Percentiles rank a stretch among this genome's conserved stretches.
Conservation (phyloP, 305 asterid species). For the Fraxinus latifolia region DNA sequence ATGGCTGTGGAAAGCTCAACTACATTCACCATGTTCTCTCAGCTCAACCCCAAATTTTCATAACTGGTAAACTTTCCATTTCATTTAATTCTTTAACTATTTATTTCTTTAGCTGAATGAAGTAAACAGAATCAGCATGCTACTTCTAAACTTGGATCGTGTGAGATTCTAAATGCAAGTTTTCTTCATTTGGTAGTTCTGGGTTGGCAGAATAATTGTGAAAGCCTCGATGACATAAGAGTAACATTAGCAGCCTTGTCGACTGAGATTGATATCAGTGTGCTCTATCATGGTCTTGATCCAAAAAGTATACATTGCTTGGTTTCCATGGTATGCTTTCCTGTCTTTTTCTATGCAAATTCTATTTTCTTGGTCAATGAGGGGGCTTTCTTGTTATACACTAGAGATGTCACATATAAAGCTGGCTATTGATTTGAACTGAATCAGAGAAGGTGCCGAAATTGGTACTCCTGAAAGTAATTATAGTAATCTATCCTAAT, state of each 20-base stretch:
- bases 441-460: background rate
- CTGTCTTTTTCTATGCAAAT: background rate
- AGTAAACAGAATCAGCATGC: background rate
- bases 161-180: slow-evolving; percentile 10
- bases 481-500: background rate
- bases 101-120: background rate
- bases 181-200: slow-evolving; percentile 44
- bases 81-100: background rate
- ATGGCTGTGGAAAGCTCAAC: slow-evolving; percentile 83
- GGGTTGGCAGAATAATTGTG: slow-evolving; percentile 91
- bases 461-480: background rate
- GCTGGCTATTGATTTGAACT: background rate
- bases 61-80: slow-evolving; percentile 47
- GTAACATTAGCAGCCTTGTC: slow-evolving; percentile 70
- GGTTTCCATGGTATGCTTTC: slow-evolving; percentile 83
- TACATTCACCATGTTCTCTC: slow-evolving; percentile 82
- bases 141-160: background rate
- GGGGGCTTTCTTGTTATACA: background rate
- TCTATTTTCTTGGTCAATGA: background rate
- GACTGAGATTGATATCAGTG: slow-evolving; percentile 77
- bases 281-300: slow-evolving; percentile 86
- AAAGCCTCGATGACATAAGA: slow-evolving; percentile 69
- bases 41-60: slow-evolving; percentile 78
- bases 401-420: background rate
- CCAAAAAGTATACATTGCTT: slow-evolving; percentile 57